phyloP scores from a whole-genome alignment of 2,329 filamentous ascomycete genomes.

The Cytospora piceicola region DNA sequence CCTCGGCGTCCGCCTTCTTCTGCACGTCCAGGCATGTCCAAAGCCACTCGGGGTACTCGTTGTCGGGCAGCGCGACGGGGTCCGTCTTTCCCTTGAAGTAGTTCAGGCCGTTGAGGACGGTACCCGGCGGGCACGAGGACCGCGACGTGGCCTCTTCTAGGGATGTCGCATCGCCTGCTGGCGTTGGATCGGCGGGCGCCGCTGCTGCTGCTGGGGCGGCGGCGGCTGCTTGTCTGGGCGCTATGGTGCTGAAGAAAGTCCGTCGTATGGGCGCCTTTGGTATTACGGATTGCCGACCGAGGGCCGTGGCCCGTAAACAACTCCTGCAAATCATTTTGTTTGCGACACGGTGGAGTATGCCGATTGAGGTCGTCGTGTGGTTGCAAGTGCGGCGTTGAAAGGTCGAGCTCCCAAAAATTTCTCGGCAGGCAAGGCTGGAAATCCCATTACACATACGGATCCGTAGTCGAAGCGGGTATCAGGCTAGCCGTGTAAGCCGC shows the following conservation, averaged over 20 bases:
- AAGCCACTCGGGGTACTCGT: constrained; percentile 80
- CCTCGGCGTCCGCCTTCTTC: constrained; percentile 55
- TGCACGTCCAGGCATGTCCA: constrained; percentile 72
- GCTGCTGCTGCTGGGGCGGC: constrained; percentile 39
- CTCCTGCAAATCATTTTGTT: constrained; percentile 48
- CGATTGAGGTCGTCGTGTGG: constrained; percentile 26
- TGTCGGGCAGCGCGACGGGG: constrained; percentile 73
- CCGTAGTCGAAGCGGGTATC: background rate
- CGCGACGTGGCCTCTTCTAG: constrained; percentile 35
- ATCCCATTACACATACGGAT: background rate
- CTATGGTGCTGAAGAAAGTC: constrained; percentile 47
- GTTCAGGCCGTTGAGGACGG: constrained; percentile 73
- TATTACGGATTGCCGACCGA: constrained; percentile 36
- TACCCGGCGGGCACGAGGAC: constrained; percentile 68
- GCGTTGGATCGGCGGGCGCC: constrained; percentile 30
- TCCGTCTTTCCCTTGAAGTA: constrained; percentile 75
- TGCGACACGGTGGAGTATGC: constrained; percentile 33
- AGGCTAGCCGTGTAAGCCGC: background rate
- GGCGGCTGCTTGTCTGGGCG: constrained; percentile 36
- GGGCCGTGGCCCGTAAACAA: constrained; percentile 53
- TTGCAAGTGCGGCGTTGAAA: constrained; percentile 10
- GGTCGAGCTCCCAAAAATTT: constrained; percentile 31
- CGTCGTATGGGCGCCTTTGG: constrained; percentile 36
- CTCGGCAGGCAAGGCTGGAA: constrained; percentile 27
- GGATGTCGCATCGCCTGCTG: constrained; percentile 33